These are phyloP conservation scores for Conoideocrella luteorostrata DNA, from an alignment of 2,329 filamentous ascomycete genomes.

Conservation along the genomic window DNA sequence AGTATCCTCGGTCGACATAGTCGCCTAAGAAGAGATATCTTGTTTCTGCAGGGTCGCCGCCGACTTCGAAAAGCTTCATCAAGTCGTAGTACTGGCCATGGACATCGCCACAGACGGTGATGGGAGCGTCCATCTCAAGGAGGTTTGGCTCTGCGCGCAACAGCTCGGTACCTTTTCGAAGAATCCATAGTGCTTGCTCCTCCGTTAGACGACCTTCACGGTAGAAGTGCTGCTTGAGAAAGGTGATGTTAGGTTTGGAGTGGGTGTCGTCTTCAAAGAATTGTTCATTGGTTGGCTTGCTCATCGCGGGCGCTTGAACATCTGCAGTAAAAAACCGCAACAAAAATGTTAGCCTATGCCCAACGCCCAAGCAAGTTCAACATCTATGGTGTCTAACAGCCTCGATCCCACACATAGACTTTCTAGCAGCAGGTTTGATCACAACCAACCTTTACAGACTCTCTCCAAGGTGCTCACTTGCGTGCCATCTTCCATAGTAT, in stretches of 20 bases:
- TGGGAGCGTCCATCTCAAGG: conserved; percentile 98
- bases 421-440: neutral
- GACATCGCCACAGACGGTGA: conserved; percentile 96
- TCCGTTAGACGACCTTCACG: conserved; percentile 94
- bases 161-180: conserved; percentile 79
- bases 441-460: conserved; percentile 86
- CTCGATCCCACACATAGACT: neutral
- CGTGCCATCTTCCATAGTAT: conserved; percentile 95
- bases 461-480: conserved; percentile 94
- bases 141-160: conserved; percentile 88
- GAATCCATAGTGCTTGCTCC: conserved; percentile 94
- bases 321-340: conserved; percentile 47
- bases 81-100: conserved; percentile 99
- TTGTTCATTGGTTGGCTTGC: conserved; percentile 85
- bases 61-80: conserved; percentile 99
- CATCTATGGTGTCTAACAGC: neutral
- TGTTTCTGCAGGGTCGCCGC: conserved; percentile 92
- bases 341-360: conserved; percentile 10
- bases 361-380: neutral
- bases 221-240: conserved; percentile 97
- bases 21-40: conserved; percentile 95
- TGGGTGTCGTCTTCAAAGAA: conserved; percentile 86
- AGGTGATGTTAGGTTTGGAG: conserved; percentile 84
- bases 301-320: conserved; percentile 94
- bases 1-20: conserved; percentile 97